These are phyloP conservation scores for Coemansia brasiliensis DNA, from an alignment of 192 early-diverging fungal genomes.

Conservation along the genomic window DNA sequence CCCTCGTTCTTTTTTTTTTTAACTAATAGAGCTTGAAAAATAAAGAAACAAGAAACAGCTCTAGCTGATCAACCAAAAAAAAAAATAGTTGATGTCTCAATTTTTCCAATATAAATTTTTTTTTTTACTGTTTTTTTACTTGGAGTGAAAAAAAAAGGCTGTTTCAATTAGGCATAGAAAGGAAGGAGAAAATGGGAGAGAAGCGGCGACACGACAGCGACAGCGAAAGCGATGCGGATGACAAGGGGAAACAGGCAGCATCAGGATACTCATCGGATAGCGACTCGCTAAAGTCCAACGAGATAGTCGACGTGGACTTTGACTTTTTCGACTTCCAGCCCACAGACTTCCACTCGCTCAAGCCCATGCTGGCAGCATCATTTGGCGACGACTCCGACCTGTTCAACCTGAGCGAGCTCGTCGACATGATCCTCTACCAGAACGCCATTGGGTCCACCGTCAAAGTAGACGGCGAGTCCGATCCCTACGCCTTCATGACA, in stretches of 20 bases:
- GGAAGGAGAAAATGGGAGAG: slow-evolving; percentile 29
- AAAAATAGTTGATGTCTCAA: too few relatives aligned
- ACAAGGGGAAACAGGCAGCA: not conserved
- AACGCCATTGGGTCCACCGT: slow-evolving; percentile 81
- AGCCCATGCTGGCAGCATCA: slow-evolving; percentile 75
- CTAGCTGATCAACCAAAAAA: not conserved
- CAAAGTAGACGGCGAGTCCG: slow-evolving; percentile 73
- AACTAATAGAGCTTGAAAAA: not conserved
- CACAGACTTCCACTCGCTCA: slow-evolving; percentile 89
- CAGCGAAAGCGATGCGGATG: slow-evolving; percentile 10
- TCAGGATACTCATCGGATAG: not conserved
- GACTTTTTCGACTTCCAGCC: slow-evolving; percentile 92
- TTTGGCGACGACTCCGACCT: slow-evolving; percentile 80
- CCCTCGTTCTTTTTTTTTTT: too few relatives aligned
- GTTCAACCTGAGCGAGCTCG: slow-evolving; percentile 72
- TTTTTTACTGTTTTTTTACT: slow-evolving; percentile 15
- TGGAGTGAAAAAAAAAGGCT: too few relatives aligned
- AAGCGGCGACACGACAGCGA: slow-evolving; percentile 27
- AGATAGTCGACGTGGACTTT: slow-evolving; percentile 84
- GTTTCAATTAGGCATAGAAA: not conserved
- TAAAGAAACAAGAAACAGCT: not conserved
- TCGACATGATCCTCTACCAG: slow-evolving; percentile 79
- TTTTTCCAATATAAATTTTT: slow-evolving; percentile 4
- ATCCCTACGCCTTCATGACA: slow-evolving; percentile 87
- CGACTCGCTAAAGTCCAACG: slow-evolving; percentile 12